Base-by-base conservation (phyloP, 306 rosid species). In the Mimosa pudica region DNA sequence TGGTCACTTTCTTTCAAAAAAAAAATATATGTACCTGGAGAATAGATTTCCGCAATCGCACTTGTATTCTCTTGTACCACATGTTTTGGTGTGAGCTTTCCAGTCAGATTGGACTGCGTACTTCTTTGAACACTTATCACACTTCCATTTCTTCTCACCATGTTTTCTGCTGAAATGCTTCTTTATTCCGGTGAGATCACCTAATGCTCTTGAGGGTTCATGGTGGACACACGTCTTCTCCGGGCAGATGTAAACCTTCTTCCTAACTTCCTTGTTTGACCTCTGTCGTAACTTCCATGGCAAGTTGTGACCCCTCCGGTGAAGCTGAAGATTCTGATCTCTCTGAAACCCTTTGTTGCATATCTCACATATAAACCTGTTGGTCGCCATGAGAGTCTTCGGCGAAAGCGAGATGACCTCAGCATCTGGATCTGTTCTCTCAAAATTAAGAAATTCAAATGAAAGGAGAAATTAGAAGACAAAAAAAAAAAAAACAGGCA, bases 101-200 rank as follows among this genome's bases (percentile, higher is more conserved):
- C 98, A 94, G 77, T 94, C 97, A 1, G 97, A 94, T 68, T 92
- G 98, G 54, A 94, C 97, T 0, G 98, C 98, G 67, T 94, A 94
- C 80, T 92, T 94, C 90, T 94, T 94, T 0, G 98, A 91, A 81
- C 98, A 94, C 82, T 92, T 94, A 0, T 92, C 97, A 64, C 98
- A 94, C 89, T 92, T 94, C 98, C 98, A 94, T 86, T 94, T 94
- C 85, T 94, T 94, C 89, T 94, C 98, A 4, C 98, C 98, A 38
- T 94, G 98, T 71, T 92, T 94, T 45, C 97, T 58, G 82, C 98
- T 92, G 67, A 89, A 94, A 81, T 94, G 98, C 82, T 92, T 94
- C 88, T 94, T 94, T 52, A 94, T 90, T 5, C 98, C 98, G 2
- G 98, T 94, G 85, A 94, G 97, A 52, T 94, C 98, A 0, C 98